These are phyloP conservation scores for Endotrypanum monterogeii DNA, from an alignment of 208 protist species.

Conservation along the genomic window DNA sequence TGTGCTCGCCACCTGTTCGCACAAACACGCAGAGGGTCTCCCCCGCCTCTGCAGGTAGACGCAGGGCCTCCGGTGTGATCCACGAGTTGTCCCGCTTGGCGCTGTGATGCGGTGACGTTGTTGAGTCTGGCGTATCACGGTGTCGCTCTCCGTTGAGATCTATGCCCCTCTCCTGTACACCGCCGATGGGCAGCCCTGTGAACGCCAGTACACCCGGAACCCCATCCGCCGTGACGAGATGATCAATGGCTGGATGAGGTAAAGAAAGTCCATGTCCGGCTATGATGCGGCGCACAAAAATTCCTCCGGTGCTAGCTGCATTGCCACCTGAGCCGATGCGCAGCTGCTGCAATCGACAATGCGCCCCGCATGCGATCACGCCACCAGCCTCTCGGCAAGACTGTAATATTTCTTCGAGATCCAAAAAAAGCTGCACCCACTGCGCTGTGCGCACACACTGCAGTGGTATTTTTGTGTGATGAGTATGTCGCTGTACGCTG, in stretches of 20 bases:
- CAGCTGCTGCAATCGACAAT: constrained; percentile 31
- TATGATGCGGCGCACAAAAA: constrained; percentile 71
- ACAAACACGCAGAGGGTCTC: constrained; percentile 28
- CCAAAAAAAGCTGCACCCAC: constrained; percentile 75
- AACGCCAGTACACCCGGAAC: neutral
- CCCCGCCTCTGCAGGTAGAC: constrained; percentile 30
- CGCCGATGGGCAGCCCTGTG: too few species aligned
- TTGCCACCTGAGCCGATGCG: constrained; percentile 23
- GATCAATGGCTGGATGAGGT: constrained; percentile 14
- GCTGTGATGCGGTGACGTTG: neutral
- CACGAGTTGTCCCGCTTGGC: neutral
- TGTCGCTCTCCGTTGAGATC: neutral
- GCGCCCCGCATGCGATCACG: neutral
- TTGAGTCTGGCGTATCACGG: neutral
- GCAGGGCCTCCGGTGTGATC: constrained; percentile 38
- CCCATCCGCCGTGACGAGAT: constrained; percentile 10
- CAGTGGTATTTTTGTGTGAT: constrained; percentile 70
- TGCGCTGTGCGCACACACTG: constrained; percentile 43
- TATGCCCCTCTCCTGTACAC: neutral
- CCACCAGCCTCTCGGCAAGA: constrained; percentile 13
- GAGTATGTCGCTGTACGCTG: constrained; percentile 38
- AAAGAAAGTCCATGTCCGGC: constrained; percentile 47
- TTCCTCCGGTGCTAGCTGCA: constrained; percentile 12
- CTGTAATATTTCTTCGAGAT: constrained; percentile 45
- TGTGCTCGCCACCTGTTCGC: constrained; percentile 25